A percentile compares a stretch with the other conserved stretches of the same genome.
Evolutionary conservation across 257 asterid species (phyloP).

Genomic region (Solanum medicagineum): DNA sequence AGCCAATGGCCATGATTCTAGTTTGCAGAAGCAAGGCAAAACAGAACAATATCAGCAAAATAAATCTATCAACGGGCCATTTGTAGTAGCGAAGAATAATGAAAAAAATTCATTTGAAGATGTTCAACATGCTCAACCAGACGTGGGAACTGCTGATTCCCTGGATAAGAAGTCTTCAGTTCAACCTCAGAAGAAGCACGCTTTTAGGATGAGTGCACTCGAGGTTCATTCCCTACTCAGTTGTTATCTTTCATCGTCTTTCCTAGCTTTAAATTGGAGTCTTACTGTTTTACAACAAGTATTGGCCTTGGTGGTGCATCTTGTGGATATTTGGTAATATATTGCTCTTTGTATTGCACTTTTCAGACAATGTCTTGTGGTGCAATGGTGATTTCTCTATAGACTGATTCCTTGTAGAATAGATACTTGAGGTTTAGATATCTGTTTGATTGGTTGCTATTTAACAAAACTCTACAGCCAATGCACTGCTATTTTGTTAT

Average conservation of each 20-base stretch:
- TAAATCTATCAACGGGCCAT: slow-evolving; percentile 2
- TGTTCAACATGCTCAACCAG: slow-evolving; percentile 1
- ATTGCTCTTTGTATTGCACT: not conserved
- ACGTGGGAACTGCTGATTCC: slow-evolving; percentile 3
- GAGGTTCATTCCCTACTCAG: slow-evolving; percentile 8
- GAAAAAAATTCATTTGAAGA: slow-evolving; percentile 8
- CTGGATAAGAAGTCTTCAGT: slow-evolving; percentile 17
- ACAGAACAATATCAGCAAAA: slow-evolving; percentile 19
- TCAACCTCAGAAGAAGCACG: slow-evolving; percentile 42
- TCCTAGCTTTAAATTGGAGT: not conserved
- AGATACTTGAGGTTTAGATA: not conserved
- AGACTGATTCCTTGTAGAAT: not conserved
- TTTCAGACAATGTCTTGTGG: not conserved
- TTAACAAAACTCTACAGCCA: not conserved
- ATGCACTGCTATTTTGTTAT: not conserved
- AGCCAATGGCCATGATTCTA: slow-evolving; percentile 16
- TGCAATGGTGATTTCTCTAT: not conserved
- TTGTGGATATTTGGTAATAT: not conserved
- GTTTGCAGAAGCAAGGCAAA: slow-evolving; percentile 10
- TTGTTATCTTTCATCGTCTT: not conserved
- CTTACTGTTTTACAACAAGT: not conserved
- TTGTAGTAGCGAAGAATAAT: slow-evolving; percentile 7
- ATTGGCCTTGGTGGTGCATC: not conserved
- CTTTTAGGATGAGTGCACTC: slow-evolving; percentile 57
- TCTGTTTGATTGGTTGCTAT: not conserved